phyloP scores from a whole-genome alignment of 176 grass and related monocot genomes.

The Eremochloa ophiuroides region DNA sequence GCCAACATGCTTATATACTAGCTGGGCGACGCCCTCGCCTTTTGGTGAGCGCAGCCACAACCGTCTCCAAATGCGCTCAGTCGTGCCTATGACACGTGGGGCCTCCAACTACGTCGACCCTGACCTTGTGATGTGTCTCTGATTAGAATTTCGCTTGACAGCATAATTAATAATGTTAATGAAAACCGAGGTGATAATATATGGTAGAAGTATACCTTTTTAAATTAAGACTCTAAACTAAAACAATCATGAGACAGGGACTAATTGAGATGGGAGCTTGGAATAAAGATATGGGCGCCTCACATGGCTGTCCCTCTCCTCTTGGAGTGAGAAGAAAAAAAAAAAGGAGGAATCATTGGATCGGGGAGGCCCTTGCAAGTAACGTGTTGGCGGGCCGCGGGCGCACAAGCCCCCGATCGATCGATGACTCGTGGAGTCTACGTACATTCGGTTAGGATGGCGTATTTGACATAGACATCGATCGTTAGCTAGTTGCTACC shows the following conservation, averaged over 20 bases:
- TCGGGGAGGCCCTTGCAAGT: constrained; percentile 27
- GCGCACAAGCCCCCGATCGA: background rate
- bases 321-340: background rate
- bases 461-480: constrained; percentile 23
- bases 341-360: constrained; percentile 14
- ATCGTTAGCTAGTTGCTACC: background rate
- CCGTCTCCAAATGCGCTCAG: constrained; percentile 20
- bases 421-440: constrained; percentile 33
- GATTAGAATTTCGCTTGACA: background rate
- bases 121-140: background rate
- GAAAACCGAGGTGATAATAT: background rate
- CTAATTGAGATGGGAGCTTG: constrained; percentile 27
- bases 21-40: background rate
- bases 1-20: constrained; percentile 40
- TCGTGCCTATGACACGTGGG: constrained; percentile 1
- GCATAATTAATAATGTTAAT: background rate
- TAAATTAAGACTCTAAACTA: constrained; percentile 18
- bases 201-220: no score
- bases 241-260: constrained; percentile 37
- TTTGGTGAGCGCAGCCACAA: constrained; percentile 36
- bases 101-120: background rate
- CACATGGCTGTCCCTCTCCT: constrained; percentile 48
- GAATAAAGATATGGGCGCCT: constrained; percentile 33
- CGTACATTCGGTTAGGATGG: constrained; percentile 39
- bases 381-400: constrained; percentile 33